Evolutionary conservation across 148 eudicot species (phyloP).

Genomic region (Pouteria glomerata): DNA sequence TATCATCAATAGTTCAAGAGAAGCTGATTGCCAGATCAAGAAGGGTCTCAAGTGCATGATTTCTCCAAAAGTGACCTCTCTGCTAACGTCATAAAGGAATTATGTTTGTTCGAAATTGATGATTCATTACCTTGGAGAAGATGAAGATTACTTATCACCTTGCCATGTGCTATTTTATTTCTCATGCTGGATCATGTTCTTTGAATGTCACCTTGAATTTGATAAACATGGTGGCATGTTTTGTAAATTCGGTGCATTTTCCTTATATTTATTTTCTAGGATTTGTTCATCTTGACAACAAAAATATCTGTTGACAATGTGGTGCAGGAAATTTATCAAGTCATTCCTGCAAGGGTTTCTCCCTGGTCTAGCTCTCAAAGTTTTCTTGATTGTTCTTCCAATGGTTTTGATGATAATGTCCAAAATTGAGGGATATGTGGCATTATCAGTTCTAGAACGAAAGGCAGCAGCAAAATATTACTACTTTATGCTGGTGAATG

Average conservation of each 20-base stretch:
- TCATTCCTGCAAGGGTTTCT: constrained; percentile 94
- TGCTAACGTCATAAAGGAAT: no score
- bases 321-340: constrained; percentile 78
- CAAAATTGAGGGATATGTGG: constrained; percentile 82
- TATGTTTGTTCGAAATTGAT: no score
- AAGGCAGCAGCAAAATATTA: constrained; percentile 86
- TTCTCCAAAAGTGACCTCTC: no score
- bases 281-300: background rate
- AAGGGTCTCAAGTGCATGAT: no score
- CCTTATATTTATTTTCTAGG: background rate
- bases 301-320: background rate
- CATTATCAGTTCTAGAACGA: constrained; percentile 68
- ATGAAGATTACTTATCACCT: background rate
- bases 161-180: background rate
- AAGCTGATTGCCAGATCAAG: no score
- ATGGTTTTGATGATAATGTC: constrained; percentile 78
- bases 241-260: background rate
- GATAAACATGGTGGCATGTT: background rate
- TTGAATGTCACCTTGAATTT: background rate
- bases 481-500: constrained; percentile 93
- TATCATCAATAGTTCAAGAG: no score
- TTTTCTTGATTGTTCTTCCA: constrained; percentile 78
- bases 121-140: background rate
- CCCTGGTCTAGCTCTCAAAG: constrained; percentile 88
- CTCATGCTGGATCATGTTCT: background rate